Evolutionary conservation across 177 flowering plant species (phyloP).

Genomic region (Vitis hybrid): DNA sequence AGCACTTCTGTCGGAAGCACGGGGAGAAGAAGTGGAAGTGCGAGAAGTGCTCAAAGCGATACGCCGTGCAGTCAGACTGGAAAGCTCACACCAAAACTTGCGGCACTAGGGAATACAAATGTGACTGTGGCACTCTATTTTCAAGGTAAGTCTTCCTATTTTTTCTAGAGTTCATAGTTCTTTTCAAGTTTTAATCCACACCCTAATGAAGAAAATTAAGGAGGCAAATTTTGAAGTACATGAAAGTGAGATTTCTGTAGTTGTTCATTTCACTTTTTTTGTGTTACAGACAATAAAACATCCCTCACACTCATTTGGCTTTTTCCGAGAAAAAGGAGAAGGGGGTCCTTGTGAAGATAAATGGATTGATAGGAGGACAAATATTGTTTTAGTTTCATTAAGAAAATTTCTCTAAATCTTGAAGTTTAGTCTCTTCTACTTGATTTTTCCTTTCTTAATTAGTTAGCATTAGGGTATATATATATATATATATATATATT

Average conservation of each 20-base stretch:
- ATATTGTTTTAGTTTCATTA: no score
- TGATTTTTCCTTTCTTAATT: neutral
- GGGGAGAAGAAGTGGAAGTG: conserved; percentile 99
- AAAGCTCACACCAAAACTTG: conserved; percentile 93
- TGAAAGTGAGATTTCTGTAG: conserved; percentile 9
- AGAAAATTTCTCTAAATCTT: neutral
- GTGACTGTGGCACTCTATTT: conserved; percentile 86
- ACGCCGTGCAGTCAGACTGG: conserved; percentile 96
- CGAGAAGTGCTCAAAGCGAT: conserved; percentile 83
- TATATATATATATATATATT: no score
- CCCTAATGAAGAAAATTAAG: neutral
- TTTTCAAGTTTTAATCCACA: neutral
- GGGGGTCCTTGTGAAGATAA: neutral
- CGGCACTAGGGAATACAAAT: conserved; percentile 86
- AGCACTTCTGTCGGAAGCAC: conserved; percentile 85
- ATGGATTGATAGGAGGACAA: no score
- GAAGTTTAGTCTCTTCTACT: no score
- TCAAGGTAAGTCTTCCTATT: conserved; percentile 52
- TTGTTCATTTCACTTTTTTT: neutral
- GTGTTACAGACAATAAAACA: neutral
- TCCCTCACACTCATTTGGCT: neutral
- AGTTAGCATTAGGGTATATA: neutral
- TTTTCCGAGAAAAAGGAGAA: neutral
- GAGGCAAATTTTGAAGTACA: neutral
- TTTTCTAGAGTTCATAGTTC: neutral